These are phyloP conservation scores for Psilocybe cubensis DNA, from an alignment of 768 basidiomycete species.

Conservation along the genomic window DNA sequence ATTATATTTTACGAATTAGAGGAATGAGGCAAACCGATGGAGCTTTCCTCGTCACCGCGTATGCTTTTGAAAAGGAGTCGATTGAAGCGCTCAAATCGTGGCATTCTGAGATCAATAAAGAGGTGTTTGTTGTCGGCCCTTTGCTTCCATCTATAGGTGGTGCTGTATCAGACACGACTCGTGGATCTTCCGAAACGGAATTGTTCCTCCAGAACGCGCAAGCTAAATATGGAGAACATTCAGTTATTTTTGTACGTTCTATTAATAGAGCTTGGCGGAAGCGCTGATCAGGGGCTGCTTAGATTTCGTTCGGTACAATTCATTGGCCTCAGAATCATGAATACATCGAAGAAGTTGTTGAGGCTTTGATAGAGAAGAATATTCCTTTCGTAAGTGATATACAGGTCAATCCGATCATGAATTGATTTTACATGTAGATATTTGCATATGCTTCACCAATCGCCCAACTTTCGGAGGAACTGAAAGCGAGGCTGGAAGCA, in stretches of 20 bases:
- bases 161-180: neutral
- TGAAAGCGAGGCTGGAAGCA: constrained; percentile 1
- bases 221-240: constrained; percentile 1
- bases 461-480: constrained; percentile 9
- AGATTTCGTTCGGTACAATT: neutral
- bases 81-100: constrained; percentile 7
- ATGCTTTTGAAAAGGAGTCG: constrained; percentile 8
- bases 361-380: constrained; percentile 9
- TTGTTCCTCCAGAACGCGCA: constrained; percentile 6
- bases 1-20: neutral
- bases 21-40: constrained; percentile 6
- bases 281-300: neutral
- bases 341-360: constrained; percentile 16
- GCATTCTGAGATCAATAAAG: constrained; percentile 5
- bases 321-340: constrained; percentile 9
- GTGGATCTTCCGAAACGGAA: constrained; percentile 1
- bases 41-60: neutral
- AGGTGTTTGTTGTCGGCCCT: constrained; percentile 12
- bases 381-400: constrained; percentile 16
- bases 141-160: constrained; percentile 12
- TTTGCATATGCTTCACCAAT: constrained; percentile 12
- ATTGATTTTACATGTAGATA: neutral
- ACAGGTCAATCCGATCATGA: neutral
- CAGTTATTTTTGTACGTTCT: constrained; percentile 9
- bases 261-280: neutral